Evolutionary conservation across 371 early-diverging fungal species (phyloP), one percentile per base, ranked within the genome.

Genomic region (Saksenaea vasiformis): DNA sequence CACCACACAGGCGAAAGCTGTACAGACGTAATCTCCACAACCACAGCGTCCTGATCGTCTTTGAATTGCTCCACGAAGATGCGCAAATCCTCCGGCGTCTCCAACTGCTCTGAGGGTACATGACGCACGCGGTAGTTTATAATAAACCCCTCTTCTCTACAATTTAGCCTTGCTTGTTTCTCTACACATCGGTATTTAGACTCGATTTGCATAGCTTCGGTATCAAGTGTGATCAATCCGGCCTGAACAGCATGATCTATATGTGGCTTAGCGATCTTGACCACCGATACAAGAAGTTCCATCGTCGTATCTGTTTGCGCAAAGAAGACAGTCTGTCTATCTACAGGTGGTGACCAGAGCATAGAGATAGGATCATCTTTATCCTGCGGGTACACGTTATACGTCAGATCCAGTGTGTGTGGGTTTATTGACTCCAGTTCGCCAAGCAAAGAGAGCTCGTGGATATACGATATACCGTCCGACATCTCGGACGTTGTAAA

Each of bases 1-100:
- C 72, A 72, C 69, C 69, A 72, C 39, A 69, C 70, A 54, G 72
- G 72, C 1, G 72, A 54, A 1, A 72, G 60, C 0, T 57, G 41
- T 9, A 72, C 17, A 19, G 51, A 47, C 7, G 51, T 26, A 10
- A 47, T 47, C 22, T 47, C 51, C 27, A 47, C 51, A 0, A 47
- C 51, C 0, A 47, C 22, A 11, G 51, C 22, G 5, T 47, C 1
- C 22, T 10, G 22, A 3, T n/a, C 11, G 24, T 47, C 51, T 11
- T 22, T 47, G 51, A 19, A 47, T 5, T 47, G 22, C 1, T 47
- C 51, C 10, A 47, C 22, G 10, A 47, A 7, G 51, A 22, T 7
- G n/a, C 11, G n/a, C 5, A 22, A 5, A 22, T 19, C 51, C 10
- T 17, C 24, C 22, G 51, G 22, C 22, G 17, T 11, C 10, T 19